Percentiles rank a stretch among this genome's conserved stretches.
phyloP scores from a whole-genome alignment of 2,329 filamentous ascomycete species.

The Gremmenia infestans region DNA sequence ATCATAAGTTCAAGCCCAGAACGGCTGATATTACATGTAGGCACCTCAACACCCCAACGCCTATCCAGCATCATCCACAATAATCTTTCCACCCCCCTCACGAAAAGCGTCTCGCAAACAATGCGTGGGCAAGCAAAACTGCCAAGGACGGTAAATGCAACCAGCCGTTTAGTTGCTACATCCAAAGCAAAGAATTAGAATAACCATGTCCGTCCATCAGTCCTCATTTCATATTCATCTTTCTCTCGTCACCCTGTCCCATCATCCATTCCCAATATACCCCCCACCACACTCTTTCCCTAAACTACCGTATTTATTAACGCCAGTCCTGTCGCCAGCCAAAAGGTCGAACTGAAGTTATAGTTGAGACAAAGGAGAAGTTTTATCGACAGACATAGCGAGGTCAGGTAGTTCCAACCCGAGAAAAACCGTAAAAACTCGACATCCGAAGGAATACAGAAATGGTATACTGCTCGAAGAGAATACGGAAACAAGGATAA shows the following conservation, averaged over 20 bases:
- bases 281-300: neutral
- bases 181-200: neutral
- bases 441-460: neutral
- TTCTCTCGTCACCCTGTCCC: neutral
- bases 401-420: neutral
- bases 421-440: conserved; percentile 6
- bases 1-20: neutral
- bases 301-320: neutral
- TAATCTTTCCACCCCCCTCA: neutral
- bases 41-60: neutral
- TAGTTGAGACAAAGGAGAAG: neutral
- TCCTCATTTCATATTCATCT: neutral
- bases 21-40: neutral
- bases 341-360: neutral
- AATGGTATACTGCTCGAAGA: conserved; percentile 11
- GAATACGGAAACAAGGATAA: neutral
- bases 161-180: neutral
- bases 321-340: conserved; percentile 3
- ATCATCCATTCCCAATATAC: neutral
- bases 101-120: neutral
- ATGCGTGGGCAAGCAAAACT: neutral
- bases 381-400: neutral
- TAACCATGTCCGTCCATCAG: neutral
- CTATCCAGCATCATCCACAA: neutral
- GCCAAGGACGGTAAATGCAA: neutral